Percentiles rank a stretch among this genome's conserved stretches.
phyloP scores from a whole-genome alignment of 1,284 basidiomycete genomes.

The Ustilago lituana region DNA sequence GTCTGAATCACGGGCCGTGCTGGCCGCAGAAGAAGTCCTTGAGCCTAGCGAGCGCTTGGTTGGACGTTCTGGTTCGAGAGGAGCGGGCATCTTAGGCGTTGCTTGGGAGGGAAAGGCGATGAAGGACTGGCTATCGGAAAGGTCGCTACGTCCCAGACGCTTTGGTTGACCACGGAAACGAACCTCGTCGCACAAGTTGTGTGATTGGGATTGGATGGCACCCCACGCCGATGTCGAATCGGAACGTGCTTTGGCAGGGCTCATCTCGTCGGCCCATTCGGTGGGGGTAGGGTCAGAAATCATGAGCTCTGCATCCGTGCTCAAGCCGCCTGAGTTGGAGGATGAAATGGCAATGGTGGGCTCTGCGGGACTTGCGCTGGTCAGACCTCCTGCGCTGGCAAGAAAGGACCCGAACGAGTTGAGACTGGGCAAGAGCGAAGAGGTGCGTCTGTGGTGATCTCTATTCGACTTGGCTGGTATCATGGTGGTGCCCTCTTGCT shows the following conservation, averaged over 20 bases:
- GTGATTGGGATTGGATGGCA: neutral
- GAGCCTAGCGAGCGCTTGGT: neutral
- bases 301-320: conserved; percentile 43
- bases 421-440: conserved; percentile 31
- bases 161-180: conserved; percentile 17
- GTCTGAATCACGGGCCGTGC: conserved; percentile 8
- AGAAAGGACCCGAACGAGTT: conserved; percentile 45
- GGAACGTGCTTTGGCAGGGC: conserved; percentile 1
- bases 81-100: neutral
- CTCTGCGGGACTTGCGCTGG: neutral
- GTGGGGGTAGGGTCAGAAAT: conserved; percentile 32
- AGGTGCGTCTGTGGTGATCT: conserved; percentile 22
- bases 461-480: neutral
- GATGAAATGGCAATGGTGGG: neutral
- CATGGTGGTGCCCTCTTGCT: neutral
- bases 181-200: conserved; percentile 21
- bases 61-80: neutral
- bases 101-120: conserved; percentile 27
- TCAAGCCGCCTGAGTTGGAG: conserved; percentile 5
- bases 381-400: conserved; percentile 13
- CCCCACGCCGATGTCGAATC: neutral
- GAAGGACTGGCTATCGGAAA: conserved; percentile 6
- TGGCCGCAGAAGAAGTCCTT: conserved; percentile 14
- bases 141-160: neutral
- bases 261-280: conserved; percentile 34